Evolutionary conservation across 768 basidiomycete genomes (phyloP).

Genomic region (Lactarius vividus): DNA sequence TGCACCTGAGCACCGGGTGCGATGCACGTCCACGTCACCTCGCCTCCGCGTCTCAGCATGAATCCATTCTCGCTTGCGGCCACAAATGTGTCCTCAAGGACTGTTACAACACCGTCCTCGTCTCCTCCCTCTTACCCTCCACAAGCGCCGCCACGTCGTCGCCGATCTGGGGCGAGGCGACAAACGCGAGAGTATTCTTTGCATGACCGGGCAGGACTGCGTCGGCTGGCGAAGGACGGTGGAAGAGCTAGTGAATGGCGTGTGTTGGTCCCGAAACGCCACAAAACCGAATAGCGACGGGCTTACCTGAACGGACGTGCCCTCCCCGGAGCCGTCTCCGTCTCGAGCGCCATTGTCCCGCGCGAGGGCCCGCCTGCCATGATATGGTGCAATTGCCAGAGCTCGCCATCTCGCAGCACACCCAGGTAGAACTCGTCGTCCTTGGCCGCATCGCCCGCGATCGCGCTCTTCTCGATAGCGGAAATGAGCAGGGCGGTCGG

Average conservation of each 20-base stretch:
- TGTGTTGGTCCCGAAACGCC: too few relatives aligned
- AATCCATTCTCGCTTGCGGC: constrained; percentile 57
- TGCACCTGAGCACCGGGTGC: constrained; percentile 38
- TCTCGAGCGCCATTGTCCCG: constrained; percentile 61
- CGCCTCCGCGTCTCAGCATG: constrained; percentile 35
- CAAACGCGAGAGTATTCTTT: constrained; percentile 12
- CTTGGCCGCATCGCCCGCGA: constrained; percentile 29
- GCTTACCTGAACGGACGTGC: constrained; percentile 49
- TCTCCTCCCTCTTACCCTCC: constrained; percentile 1
- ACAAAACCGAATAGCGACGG: background rate
- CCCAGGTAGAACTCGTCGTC: constrained; percentile 19
- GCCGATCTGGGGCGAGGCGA: background rate
- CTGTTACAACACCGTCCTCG: constrained; percentile 13
- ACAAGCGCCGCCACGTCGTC: background rate
- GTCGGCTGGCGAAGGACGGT: background rate
- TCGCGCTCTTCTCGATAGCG: constrained; percentile 44
- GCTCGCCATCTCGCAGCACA: constrained; percentile 7
- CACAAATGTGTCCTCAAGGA: constrained; percentile 40
- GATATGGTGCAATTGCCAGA: constrained; percentile 46
- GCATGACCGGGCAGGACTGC: background rate
- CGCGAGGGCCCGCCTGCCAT: constrained; percentile 70
- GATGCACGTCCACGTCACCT: constrained; percentile 43
- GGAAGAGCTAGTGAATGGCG: constrained; percentile 5
- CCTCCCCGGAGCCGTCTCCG: constrained; percentile 46
- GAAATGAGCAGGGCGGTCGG: constrained; percentile 59